Evolutionary conservation across 202 grass and related monocot genomes (phyloP).

Genomic region (Elaeis oleifera): DNA sequence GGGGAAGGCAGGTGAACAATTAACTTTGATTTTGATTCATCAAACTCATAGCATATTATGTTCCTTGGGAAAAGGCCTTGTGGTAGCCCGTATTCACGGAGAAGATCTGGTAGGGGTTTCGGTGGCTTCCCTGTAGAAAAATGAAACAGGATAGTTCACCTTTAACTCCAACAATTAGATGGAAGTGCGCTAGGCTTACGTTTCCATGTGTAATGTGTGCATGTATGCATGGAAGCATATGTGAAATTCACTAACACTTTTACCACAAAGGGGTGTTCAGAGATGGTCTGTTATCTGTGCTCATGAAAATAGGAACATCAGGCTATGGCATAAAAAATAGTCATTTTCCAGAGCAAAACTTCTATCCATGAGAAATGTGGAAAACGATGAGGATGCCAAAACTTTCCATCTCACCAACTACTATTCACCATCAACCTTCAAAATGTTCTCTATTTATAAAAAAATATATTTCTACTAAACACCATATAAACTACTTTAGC

Average conservation of each 20-base stretch:
- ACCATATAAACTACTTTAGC: no score
- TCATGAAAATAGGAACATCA: no score
- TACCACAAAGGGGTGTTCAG: no score
- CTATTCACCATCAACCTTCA: no score
- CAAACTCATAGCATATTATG: constrained; percentile 83
- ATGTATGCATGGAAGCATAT: not conserved
- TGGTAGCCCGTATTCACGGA: constrained; percentile 71
- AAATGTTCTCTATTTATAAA: no score
- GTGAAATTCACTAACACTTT: not conserved
- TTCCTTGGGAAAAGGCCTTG: constrained; percentile 80
- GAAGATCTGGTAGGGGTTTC: constrained; percentile 67
- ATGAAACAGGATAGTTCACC: not conserved
- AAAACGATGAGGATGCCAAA: no score
- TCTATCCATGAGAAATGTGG: no score
- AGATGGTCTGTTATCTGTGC: no score
- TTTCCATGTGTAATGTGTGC: not conserved
- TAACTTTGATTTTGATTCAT: constrained; percentile 63
- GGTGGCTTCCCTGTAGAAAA: constrained; percentile 52
- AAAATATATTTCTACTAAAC: no score
- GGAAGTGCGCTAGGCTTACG: not conserved
- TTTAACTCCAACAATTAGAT: not conserved
- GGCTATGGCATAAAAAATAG: no score
- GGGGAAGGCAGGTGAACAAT: constrained; percentile 75
- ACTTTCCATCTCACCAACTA: no score
- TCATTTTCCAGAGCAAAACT: no score